Base-by-base conservation (phyloP, 1,284 basidiomycete species). In the Puccinia brachypodii region DNA sequence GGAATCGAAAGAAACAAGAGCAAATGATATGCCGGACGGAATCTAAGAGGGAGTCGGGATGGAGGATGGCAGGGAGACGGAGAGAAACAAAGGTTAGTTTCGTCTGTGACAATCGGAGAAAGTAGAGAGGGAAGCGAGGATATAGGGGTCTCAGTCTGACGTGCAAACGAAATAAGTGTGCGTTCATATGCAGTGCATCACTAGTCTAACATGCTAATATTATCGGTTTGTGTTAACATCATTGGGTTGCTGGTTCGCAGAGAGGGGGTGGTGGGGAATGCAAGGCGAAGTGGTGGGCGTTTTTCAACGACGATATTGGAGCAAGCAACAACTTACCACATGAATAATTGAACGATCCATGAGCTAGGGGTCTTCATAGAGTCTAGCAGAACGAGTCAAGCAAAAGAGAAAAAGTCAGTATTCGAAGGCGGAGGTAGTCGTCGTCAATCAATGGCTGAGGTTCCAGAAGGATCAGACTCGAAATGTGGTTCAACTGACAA, bases 121-220 rank as follows among this genome's bases (percentile, higher is more conserved):
- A 42, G 11, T 36, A 64, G 22, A n/a, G 7, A 44, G 7, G 2
- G 16, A 36, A n/a, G 25, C 3, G 28, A 22, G 40, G 22, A 36
- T 9, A 33, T 9, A 28, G 42, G 25, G n/a, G 40, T 71, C 68
- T 71, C 68, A 71, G 68, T 71, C 68, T 71, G 68, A 71, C 68
- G 68, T 71, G 68, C 68, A 71, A 71, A 71, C 68, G 68, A 71
- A 71, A 47, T 71, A 71, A 71, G 40, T 71, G 28, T 71, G 25
- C 66, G 68, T 71, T 71, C 68, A 71, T 71, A n/a, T 71, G 68
- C 68, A 44, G 31, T 44, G 42, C 40, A 71, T 71, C 68, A 71
- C 68, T 71, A 71, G 68, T 71, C 68, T 71, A 71, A 71, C 68
- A 71, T 71, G 68, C 68, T 71, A 71, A 44, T 71, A 50, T 11